A percentile compares a stretch with the other conserved stretches of the same genome.
Evolutionary conservation across 306 rosid species (phyloP).

Genomic region (Nissolia schottii): DNA sequence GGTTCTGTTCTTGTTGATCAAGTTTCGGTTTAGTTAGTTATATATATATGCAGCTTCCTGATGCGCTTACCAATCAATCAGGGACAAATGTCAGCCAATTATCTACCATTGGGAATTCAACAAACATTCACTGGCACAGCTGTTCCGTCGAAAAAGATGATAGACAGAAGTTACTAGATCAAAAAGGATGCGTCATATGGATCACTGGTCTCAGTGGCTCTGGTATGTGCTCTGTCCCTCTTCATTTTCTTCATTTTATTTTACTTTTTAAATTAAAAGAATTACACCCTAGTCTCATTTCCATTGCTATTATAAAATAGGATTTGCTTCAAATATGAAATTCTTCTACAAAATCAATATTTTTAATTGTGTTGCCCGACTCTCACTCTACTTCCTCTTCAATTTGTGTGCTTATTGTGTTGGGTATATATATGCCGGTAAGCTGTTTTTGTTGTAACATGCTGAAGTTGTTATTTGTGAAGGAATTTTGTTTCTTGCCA

Average conservation of each 20-base stretch:
- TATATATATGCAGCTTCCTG: slow-evolving; percentile 3
- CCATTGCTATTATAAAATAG: too few species aligned
- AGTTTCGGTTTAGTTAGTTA: background rate
- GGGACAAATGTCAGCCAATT: slow-evolving; percentile 35
- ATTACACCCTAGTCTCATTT: background rate
- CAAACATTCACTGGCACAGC: slow-evolving; percentile 65
- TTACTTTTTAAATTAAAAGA: background rate
- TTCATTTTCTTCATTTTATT: background rate
- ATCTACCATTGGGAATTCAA: slow-evolving; percentile 56
- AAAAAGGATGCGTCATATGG: slow-evolving; percentile 76
- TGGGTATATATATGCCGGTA: background rate
- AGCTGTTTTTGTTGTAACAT: background rate
- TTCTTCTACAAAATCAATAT: background rate
- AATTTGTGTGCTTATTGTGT: background rate
- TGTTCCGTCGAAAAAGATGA: slow-evolving; percentile 52
- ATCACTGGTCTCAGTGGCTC: slow-evolving; percentile 82
- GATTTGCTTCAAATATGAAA: too few species aligned
- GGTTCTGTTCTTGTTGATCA: background rate
- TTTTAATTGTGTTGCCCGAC: background rate
- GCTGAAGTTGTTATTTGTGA: too few species aligned
- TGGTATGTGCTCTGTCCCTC: slow-evolving; percentile 45
- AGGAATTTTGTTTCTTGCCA: background rate
- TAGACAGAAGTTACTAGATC: slow-evolving; percentile 51
- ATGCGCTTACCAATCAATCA: slow-evolving; percentile 26
- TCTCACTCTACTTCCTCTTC: background rate